Evolutionary conservation across 2,329 filamentous ascomycete species (phyloP), one percentile per base, ranked within the genome.

Genomic region (Hypoxylon sp.): DNA sequence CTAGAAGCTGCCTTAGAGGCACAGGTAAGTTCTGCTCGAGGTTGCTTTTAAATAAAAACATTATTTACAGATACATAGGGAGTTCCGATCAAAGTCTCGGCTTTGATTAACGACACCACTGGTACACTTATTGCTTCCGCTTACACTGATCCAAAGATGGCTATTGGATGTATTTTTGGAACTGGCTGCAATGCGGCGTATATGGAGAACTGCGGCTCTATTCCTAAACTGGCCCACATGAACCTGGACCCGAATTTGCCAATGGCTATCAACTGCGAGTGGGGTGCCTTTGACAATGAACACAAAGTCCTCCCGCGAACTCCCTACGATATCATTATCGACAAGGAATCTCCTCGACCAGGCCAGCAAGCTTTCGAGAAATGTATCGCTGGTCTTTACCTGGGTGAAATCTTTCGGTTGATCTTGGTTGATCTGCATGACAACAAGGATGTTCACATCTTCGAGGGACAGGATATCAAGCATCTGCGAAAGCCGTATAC

Each of bases 141-240:
- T 31, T 99, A 99, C 83, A 98, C 95, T n/a, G 94, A 99, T 79
- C 84, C 91, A 50, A 89, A 91, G 74, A 97, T 98, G 88, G 94
- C 90, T 83, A 96, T 98, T 76, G 96, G 96, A 62, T 98, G 95
- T 82, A 99, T 99, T 78, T 99, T 99, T 77, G 96, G 96, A 75
- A 99, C 96, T 11, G 96, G 96, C 66, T 98, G 96, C 84, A 99
- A 99, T 77, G 96, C 95, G 44, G 96, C 96, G 42, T 99, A 99
- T 84, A 97, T 99, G 92, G 96, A 99, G 82, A 83, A 97, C 77
- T 93, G 89, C 71, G 94, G 94, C 72, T 93, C 91, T 11, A 94
- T 99, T 72, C 95, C 94, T 72, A 99, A 99, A 86, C 89, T 99
- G 60, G 93, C 92, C 10, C 90, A 98, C 83, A 88, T 97, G 86